A percentile compares a stretch with the other conserved stretches of the same genome.
Conservation (phyloP, 768 basidiomycete genomes). For the Phaeolepiota aurea region DNA sequence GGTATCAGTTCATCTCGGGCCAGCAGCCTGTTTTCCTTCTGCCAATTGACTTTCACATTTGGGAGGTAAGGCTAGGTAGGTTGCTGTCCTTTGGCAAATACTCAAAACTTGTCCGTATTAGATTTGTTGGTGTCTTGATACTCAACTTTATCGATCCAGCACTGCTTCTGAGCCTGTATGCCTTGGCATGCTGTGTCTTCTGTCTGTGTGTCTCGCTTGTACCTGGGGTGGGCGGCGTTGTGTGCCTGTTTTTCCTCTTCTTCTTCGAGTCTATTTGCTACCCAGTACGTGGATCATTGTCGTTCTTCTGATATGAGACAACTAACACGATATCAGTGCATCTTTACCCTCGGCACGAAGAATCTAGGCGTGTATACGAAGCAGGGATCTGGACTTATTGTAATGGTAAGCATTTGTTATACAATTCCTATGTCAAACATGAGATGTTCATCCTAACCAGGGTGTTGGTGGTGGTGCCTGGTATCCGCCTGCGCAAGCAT, state of each 20-base stretch:
- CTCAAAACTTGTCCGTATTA: conserved; percentile 12
- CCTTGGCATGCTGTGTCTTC: conserved; percentile 41
- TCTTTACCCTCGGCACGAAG: conserved; percentile 61
- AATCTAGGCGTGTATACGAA: conserved; percentile 55
- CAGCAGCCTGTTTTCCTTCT: conserved; percentile 62
- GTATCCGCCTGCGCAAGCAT: conserved; percentile 57
- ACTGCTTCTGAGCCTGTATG: conserved; percentile 47
- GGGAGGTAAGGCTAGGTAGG: conserved; percentile 34
- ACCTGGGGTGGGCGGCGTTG: conserved; percentile 46
- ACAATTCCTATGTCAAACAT: not conserved
- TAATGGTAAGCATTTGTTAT: conserved; percentile 39
- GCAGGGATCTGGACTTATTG: conserved; percentile 53
- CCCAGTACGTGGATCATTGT: conserved; percentile 29
- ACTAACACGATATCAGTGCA: conserved; percentile 23
- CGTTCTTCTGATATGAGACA: not conserved
- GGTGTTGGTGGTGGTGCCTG: conserved; percentile 61
- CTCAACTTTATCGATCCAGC: conserved; percentile 62
- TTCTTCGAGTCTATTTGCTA: conserved; percentile 76
- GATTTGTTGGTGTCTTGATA: conserved; percentile 53
- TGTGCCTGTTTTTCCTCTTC: conserved; percentile 56
- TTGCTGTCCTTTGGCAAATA: not conserved
- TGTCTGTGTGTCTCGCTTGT: conserved; percentile 41
- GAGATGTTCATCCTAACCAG: conserved; percentile 8
- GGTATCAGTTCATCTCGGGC: conserved; percentile 43
- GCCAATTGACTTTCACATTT: conserved; percentile 59